Base-by-base conservation (phyloP, 192 early-diverging fungal genomes). In the Rhizophagus sp. region DNA sequence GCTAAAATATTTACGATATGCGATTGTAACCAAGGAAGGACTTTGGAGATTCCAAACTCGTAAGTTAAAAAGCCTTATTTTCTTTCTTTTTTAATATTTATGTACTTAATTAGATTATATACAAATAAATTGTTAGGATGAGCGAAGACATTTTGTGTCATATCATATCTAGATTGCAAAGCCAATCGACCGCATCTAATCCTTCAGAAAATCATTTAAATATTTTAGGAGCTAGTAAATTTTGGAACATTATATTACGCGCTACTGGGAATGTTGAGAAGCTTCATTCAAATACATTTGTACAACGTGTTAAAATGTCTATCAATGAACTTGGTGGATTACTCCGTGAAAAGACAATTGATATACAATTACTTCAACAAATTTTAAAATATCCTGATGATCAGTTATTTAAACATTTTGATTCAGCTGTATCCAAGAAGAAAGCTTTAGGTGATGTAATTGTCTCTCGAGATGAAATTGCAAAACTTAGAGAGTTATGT, bases 121-220 rank as follows among this genome's bases (percentile, higher is more conserved):
- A 25, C 12, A n/a, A 15, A 66, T 66, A 30, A 47, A 66, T 41
- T 11, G n/a, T 50, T 73, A 73, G 71, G 44, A 25, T 27, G 30
- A 19, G 71, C 13, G 71, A 73, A 57, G 47, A 52, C 4, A 25
- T 52, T 11, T 73, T 73, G 15, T 73, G 71, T 30, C 71, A 73
- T 50, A 73, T 73, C 2, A 50, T 73, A 24, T 34, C 25, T 33
- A 33, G 11, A 27, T 49, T 73, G n/a, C 47, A 27, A 27, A 27
- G 17, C 19, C 33, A 69, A 17, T 66, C 36, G 22, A 12, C 2
- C 11, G 6, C 15, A 2, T 50, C 44, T 47, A 47, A 12, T 47
- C 2, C 71, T 52, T 24, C n/a, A 10, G 15, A 36, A 19, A 24
- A n/a, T 24, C n/a, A 44, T 41, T 41, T 70, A n/a, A 41, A n/a